Evolutionary conservation across 2,329 filamentous ascomycete genomes (phyloP), one percentile per base, ranked within the genome.

Genomic region (Epichloe glyceriae): DNA sequence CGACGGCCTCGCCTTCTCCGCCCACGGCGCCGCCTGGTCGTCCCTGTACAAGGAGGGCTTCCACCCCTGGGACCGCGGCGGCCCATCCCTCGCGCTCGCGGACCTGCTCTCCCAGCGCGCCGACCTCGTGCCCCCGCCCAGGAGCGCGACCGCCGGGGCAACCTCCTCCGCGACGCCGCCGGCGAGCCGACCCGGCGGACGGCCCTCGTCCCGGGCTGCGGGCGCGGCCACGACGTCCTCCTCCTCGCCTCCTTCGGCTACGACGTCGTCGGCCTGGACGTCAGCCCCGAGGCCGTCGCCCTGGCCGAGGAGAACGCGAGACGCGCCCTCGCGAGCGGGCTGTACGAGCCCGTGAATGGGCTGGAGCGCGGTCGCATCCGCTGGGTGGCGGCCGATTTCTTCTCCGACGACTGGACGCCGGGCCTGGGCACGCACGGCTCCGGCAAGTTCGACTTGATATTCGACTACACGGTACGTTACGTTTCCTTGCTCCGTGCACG

Each of bases 141-240:
- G 64, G 51, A 63, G 42, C 57, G 61, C 52, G 59, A 68, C 51
- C 54, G 58, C 50, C 58, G 63, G 42, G 64, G 64, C 33, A 58
- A 60, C 43, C 57, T 39, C 5, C n/a, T 49, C 11, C 50, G 50
- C 39, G 50, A 51, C 30, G 2, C 55, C 34, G 38, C 53, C 37
- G 58, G 61, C 47, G 53, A 54, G 40, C 58, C 61, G 39, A 47
- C 57, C 46, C 61, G 60, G 46, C 57, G 58, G 37, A 62, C 58
- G 37, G 88, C 83, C 1, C 71, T 94, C 8, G 84, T 95, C 0
- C 86, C 88, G 0, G 88, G 88, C 5, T 95, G 88, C 65, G 89
- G 88, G 0, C 77, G 79, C 45, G 89, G 88, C 5, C 85, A 93
- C 61, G 89, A 95, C 67, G 85, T 88, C 2, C 72, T 88, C 10